Evolutionary conservation across 768 basidiomycete species (phyloP).

Genomic region (Pisolithus marmoratus): DNA sequence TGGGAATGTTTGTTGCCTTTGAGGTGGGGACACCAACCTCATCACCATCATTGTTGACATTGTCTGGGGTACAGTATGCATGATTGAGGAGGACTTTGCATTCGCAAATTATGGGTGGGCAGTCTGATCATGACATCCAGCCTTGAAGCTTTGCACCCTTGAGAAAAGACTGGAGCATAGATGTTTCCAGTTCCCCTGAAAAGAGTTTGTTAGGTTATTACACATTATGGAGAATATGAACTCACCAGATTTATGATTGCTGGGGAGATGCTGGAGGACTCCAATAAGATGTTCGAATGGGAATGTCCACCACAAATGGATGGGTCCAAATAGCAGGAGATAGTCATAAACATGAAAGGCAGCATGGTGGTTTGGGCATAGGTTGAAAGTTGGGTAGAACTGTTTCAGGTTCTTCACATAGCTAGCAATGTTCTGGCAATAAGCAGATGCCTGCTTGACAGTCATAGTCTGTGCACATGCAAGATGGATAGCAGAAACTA

Average conservation of each 20-base stretch:
- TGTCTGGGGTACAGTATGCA: neutral
- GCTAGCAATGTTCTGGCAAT: slow-evolving; percentile 8
- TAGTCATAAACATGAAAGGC: slow-evolving; percentile 28
- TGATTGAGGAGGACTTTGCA: slow-evolving; percentile 2
- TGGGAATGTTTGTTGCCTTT: neutral
- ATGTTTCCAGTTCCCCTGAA: slow-evolving; percentile 6
- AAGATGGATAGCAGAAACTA: slow-evolving; percentile 18
- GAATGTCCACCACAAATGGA: slow-evolving; percentile 35
- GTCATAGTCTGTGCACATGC: slow-evolving; percentile 13
- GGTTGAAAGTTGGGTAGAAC: slow-evolving; percentile 13
- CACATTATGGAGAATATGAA: slow-evolving; percentile 4
- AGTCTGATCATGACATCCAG: too few relatives aligned
- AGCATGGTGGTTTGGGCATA: slow-evolving; percentile 26
- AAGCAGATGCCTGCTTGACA: neutral
- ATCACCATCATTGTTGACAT: neutral
- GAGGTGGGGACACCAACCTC: neutral
- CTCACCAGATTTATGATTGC: slow-evolving; percentile 27
- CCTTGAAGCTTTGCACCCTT: slow-evolving; percentile 12
- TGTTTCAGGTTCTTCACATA: slow-evolving; percentile 13
- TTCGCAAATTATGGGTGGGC: too few relatives aligned
- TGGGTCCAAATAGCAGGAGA: slow-evolving; percentile 29
- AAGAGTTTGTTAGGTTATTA: slow-evolving; percentile 1
- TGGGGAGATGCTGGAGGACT: slow-evolving; percentile 27
- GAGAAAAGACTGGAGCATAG: slow-evolving; percentile 10
- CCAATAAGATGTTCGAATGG: slow-evolving; percentile 35